Evolutionary conservation across 805 yeast species (phyloP), one percentile per base, ranked within the genome.

Genomic region (Kluyveromyces wickerhamii): DNA sequence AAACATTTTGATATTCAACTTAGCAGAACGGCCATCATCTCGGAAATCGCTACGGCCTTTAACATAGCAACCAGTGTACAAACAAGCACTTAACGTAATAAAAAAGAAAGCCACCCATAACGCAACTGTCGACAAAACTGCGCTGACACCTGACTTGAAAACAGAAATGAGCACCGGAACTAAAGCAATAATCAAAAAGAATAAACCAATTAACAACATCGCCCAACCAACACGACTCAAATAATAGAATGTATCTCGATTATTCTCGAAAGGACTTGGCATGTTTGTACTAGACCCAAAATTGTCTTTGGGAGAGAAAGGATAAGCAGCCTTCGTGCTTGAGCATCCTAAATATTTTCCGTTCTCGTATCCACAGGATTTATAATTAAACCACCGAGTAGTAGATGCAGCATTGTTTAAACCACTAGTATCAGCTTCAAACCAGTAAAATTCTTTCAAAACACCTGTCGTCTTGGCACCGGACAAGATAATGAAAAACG

Each of bases 381-480:
- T 77, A 71, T 89, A 88, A 59, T 74, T 73, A 8, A 88, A 81
- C 96, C 96, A 88, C 48, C 88, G 75, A 3, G 85, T 65, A 11
- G 59, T 52, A 3, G 48, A 36, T 19, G 69, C 62, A 37, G 66
- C 62, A 27, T 60, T 54, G 13, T 59, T 49, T 38, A 79, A 72
- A 26, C 55, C 60, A 4, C 71, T 52, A 32, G 95, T 86, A 49
- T 77, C 79, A 18, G 86, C 94, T 51, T 75, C 66, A 27, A 88
- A 52, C 88, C 92, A 86, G 63, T 80, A 87, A 59, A 85, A 81
- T 39, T 67, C 60, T 49, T 72, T 70, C 49, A 85, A 55, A 4
- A 80, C 72, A 27, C 74, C 67, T 26, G 60, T 50, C 11, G 68
- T 58, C 13, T 74, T 65, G 10, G 67, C 66, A 34, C 95, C 95